Percentiles rank a stretch among this genome's conserved stretches.
Evolutionary conservation across 2,329 filamentous ascomycete species (phyloP).

Genomic region (Xylariaceae sp.): DNA sequence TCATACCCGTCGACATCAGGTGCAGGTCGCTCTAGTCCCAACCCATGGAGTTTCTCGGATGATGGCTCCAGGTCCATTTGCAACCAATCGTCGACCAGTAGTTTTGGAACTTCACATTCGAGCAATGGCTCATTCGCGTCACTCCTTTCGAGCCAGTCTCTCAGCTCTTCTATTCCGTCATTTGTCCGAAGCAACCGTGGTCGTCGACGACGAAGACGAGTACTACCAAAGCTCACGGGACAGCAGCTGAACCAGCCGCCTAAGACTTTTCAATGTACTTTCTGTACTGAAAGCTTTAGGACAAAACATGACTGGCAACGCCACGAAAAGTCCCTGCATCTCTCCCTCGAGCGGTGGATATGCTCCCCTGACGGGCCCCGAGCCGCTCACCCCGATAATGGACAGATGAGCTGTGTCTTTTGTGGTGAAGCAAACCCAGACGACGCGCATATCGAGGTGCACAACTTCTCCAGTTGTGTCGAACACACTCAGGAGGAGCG

Average conservation of each 20-base stretch:
- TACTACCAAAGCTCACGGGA: constrained; percentile 35
- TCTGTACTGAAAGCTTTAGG: constrained; percentile 62
- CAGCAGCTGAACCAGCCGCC: constrained; percentile 40
- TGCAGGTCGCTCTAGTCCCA: constrained; percentile 54
- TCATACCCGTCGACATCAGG: constrained; percentile 39
- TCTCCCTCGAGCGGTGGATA: constrained; percentile 62
- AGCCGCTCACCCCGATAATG: constrained; percentile 55
- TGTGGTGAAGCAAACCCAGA: constrained; percentile 53
- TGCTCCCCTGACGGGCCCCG: constrained; percentile 54
- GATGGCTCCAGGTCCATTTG: constrained; percentile 56
- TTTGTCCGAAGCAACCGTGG: constrained; percentile 39
- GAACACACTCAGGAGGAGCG: constrained; percentile 58
- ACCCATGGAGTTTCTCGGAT: constrained; percentile 53
- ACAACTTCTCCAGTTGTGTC: constrained; percentile 60
- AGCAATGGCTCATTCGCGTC: constrained; percentile 55
- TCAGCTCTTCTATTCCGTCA: constrained; percentile 47
- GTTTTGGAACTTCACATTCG: constrained; percentile 56
- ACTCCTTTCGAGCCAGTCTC: constrained; percentile 54
- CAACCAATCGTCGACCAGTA: constrained; percentile 56
- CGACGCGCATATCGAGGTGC: constrained; percentile 50
- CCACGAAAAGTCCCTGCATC: constrained; percentile 63
- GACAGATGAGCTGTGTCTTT: constrained; percentile 53
- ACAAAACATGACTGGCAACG: constrained; percentile 67
- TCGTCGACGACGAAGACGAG: constrained; percentile 46
- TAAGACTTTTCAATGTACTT: constrained; percentile 61